Percentiles rank a stretch among this genome's conserved stretches.
phyloP scores from a whole-genome alignment of 345 rosid species.

The Eucalyptus tenuipes region DNA sequence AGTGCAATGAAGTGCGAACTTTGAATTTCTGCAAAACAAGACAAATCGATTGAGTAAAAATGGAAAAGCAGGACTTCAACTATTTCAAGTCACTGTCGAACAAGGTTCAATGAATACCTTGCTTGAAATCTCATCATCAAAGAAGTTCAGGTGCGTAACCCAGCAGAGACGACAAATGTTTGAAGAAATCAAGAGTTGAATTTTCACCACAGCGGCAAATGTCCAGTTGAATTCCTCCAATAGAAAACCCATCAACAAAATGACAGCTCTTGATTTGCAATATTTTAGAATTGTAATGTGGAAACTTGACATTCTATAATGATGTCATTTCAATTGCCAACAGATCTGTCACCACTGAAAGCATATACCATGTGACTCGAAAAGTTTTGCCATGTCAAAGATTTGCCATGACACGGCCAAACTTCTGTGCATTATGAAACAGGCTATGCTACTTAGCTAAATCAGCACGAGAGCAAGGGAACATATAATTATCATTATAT shows the following conservation, averaged over 20 bases:
- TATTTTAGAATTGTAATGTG: neutral
- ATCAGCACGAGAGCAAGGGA: neutral
- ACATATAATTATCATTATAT: neutral
- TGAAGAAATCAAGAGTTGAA: neutral
- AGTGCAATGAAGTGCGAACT: neutral
- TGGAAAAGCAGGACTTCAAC: neutral
- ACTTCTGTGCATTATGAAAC: neutral
- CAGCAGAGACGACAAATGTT: neutral
- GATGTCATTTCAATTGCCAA: neutral
- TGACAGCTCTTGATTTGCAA: neutral
- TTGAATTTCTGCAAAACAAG: neutral
- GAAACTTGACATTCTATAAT: neutral
- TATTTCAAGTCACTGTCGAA: neutral
- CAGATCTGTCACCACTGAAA: neutral
- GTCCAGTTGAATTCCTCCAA: neutral
- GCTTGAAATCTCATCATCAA: neutral
- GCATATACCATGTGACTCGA: neutral
- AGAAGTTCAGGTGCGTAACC: neutral
- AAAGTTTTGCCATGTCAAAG: neutral
- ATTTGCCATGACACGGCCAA: neutral
- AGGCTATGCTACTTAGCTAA: neutral
- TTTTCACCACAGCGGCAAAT: neutral
- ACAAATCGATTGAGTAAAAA: neutral
- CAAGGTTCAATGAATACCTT: neutral
- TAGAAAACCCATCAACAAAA: neutral